Base-by-base conservation (phyloP, 1,139 yeast species). In the Yamadazyma triangularis region DNA sequence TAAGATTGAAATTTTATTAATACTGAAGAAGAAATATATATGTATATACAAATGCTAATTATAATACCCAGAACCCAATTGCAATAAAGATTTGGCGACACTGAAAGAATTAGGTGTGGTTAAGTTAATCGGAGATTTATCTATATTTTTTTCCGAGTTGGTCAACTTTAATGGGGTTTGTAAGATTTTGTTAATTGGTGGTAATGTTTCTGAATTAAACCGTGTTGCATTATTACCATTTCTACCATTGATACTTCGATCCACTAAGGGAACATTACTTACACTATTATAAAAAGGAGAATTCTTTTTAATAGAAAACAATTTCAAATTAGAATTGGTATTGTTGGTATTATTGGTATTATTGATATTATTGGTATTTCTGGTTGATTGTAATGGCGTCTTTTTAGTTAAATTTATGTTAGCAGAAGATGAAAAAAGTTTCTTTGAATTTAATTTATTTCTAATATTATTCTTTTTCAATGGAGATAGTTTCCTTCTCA, bases 31-130 rank as follows among this genome's bases (percentile, higher is more conserved):
- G 31, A 28, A 28, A 23, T 27, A 16, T 25, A 31, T 26, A 31
- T 31, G n/a, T n/a, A 18, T 18, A 5, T 24, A 24, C 6, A 10
- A 8, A 24, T 24, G 25, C 31, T 25, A 40, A 19, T 39, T 42
- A 31, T 43, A 44, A 20, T 40, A 35, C 3, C 48, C 48, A 12
- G 45, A 38, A 26, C 73, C 73, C 42, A 68, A 58, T 49, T 66
- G 73, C 38, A 68, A 60, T 44, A 68, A 63, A 20, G 70, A 63
- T 47, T 66, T 67, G 29, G 74, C 74, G 33, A 68, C 73, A 31
- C 67, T 61, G 40, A 68, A 68, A 33, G 70, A 63, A 45, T 65
- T 68, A 31, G 74, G 74, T n/a, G 74, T 68, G 20, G 20, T 18
- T 39, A 66, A 60, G 28, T 51, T 47, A 48, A 54, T 36, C 28